Evolutionary conservation across 306 rosid genomes (phyloP), one percentile per base, ranked within the genome.

Genomic region (Acacia acuminata): DNA sequence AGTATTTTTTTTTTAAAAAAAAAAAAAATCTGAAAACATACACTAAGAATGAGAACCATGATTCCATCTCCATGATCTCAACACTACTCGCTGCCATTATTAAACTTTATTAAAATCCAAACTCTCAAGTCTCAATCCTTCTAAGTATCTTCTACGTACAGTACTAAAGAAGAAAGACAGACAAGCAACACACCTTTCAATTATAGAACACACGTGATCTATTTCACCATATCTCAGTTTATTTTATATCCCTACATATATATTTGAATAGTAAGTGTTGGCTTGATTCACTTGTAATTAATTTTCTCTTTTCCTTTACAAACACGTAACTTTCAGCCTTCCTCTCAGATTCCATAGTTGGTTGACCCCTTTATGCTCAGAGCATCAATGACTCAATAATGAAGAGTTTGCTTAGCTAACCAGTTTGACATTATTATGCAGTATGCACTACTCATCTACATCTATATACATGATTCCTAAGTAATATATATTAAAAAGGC

Each of bases 361-460:
- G 53, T 65, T 77, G 64, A 30, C 73, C 36, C 43, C 32, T 75
- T 38, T 36, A 48, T 34, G n/a, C 43, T 51, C 24, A 4, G 20
- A 24, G 27, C 66, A 5, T 7, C 63, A 61, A 34, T 61, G 12
- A 27, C 73, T 71, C 75, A 60, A 63, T 55, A 43, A 78, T 67
- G 27, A 15, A n/a, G 67, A 68, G 47, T 73, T 67, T 82, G 65
- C 75, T 68, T 85, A 68, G 73, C 80, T 67, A 47, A 78, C 34
- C 58, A 48, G 75, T 65, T 65, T 78, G 48, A 72, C 11, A 3
- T 77, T 16, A 47, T 71, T 8, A 24, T 71, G 70, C 77, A 30
- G 2, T 30, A 27, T 27, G 27, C 27, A 43, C 20, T 48, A 48
- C 53, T 64, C 40, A 71, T 7, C 3, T 48, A 40, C 27, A 36